Evolutionary conservation across 2,329 filamentous ascomycete genomes (phyloP).

Genomic region (Ambrosiella beaveri): DNA sequence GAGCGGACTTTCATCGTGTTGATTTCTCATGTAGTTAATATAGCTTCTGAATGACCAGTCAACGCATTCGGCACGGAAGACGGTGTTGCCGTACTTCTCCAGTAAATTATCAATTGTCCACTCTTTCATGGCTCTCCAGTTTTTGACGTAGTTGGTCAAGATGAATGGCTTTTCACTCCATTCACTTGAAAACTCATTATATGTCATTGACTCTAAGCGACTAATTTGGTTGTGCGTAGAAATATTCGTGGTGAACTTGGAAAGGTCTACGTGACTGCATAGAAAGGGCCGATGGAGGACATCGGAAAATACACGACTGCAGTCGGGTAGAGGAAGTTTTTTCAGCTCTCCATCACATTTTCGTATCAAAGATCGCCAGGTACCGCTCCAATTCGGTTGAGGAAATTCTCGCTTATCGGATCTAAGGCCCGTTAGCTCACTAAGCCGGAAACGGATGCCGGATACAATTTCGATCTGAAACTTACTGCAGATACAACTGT

Average conservation of each 20-base stretch:
- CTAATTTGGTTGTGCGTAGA: conserved; percentile 56
- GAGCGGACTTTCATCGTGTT: conserved; percentile 68
- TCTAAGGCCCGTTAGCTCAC: conserved; percentile 13
- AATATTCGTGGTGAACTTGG: conserved; percentile 52
- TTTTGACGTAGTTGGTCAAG: conserved; percentile 60
- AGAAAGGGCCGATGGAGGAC: conserved; percentile 78
- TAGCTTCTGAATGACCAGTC: conserved; percentile 82
- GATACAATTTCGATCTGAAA: not conserved
- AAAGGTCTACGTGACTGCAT: conserved; percentile 59
- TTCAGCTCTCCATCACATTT: conserved; percentile 31
- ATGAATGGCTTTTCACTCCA: conserved; percentile 80
- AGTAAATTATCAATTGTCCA: conserved; percentile 60
- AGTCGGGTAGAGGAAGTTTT: conserved; percentile 40
- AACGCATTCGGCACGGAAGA: conserved; percentile 80
- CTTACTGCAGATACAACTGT: conserved; percentile 67
- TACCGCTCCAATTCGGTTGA: conserved; percentile 18
- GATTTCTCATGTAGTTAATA: conserved; percentile 63
- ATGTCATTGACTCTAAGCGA: conserved; percentile 49
- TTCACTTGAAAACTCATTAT: conserved; percentile 52
- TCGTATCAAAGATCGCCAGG: conserved; percentile 65
- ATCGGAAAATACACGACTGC: conserved; percentile 73
- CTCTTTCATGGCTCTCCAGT: conserved; percentile 59
- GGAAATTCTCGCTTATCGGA: conserved; percentile 13
- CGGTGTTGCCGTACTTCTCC: conserved; percentile 42
- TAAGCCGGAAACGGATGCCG: not conserved